These are phyloP conservation scores for Coemansia sp. DNA, from an alignment of 192 early-diverging fungal genomes.

Conservation along the genomic window DNA sequence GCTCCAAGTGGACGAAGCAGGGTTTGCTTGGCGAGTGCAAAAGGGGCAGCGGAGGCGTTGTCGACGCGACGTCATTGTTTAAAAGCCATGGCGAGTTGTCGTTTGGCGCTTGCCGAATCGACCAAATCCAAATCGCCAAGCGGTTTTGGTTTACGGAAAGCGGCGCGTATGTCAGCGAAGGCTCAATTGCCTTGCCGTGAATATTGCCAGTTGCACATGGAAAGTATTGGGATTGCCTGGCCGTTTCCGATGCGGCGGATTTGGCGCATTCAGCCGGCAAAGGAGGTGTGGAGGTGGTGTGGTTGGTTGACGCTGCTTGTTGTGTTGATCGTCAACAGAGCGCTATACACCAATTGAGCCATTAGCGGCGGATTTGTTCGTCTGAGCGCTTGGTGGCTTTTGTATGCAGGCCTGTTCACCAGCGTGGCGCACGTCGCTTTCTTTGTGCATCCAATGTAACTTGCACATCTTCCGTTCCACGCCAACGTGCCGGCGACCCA, in stretches of 20 bases:
- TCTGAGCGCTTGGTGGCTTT: too few relatives aligned
- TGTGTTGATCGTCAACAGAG: not conserved
- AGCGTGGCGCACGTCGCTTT: too few relatives aligned
- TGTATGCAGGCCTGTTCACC: too few relatives aligned
- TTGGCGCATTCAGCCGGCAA: not conserved
- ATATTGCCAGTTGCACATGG: not conserved
- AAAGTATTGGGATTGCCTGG: not conserved
- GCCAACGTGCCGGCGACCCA: too few relatives aligned
- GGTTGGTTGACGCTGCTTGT: not conserved
- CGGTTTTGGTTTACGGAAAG: slow-evolving; percentile 18
- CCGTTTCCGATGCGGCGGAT: too few relatives aligned
- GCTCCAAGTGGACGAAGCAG: slow-evolving; percentile 2
- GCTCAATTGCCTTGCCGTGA: slow-evolving; percentile 18
- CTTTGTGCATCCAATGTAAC: too few relatives aligned
- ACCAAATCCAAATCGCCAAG: slow-evolving; percentile 36
- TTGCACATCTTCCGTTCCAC: too few relatives aligned
- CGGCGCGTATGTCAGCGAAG: slow-evolving; percentile 38
- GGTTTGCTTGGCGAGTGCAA: not conserved
- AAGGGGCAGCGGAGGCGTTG: not conserved
- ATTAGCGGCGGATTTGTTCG: too few relatives aligned
- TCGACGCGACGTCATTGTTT: slow-evolving; percentile 27
- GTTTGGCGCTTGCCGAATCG: slow-evolving; percentile 32
- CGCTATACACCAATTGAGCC: too few relatives aligned
- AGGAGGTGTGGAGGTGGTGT: not conserved
- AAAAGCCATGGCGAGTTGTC: slow-evolving; percentile 15